Base-by-base conservation (phyloP, 1,284 basidiomycete genomes). In the Malassezia yamatoensis region DNA sequence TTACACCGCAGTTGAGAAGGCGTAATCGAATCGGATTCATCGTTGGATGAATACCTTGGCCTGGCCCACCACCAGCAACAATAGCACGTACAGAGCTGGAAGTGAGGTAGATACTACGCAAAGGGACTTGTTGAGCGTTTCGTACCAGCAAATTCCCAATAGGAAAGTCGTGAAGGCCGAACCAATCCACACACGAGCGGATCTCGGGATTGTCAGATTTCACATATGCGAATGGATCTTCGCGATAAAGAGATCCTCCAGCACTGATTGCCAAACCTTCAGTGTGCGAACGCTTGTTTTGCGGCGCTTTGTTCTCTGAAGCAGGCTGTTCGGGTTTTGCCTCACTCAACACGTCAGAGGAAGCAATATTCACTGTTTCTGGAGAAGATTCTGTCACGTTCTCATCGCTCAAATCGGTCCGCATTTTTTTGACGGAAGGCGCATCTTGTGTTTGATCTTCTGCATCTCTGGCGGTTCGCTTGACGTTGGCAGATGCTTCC, bases 1-100 rank as follows among this genome's bases (percentile, higher is more conserved):
- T 94, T 54, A 91, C 89, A 33, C 94, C 94, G 40, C 87, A 86
- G 34, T 87, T 85, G 67, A 93, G 85, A 55, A 98, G 82, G 2
- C 94, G 84, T 54, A 96, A 80, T 24, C 85, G 83, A 38, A 83
- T 82, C 72, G 86, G 91, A 75, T 90, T 73, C 61, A 66, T 59
- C 47, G 61, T 58, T 16, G 64, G 67, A 50, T 72, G 69, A 41
- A 60, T 59, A 34, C 61, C 63, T 12, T 54, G 53, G 21, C 67
- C 68, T 10, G 61, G 62, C 0, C 69, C 85, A 72, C 96, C 96
- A 72, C 85, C 80, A 46, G 80, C 72, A 57, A 96, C 81, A 60
- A 98, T 80, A 15, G 80, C 78, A 58, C 79, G 70, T 66, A 91
- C 86, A 60, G 87, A 78, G 66, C 85, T 82, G 66, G 93, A 94